Evolutionary conservation across 2,329 filamentous ascomycete species (phyloP), one percentile per base, ranked within the genome.

Genomic region (Didymella arachidicola): DNA sequence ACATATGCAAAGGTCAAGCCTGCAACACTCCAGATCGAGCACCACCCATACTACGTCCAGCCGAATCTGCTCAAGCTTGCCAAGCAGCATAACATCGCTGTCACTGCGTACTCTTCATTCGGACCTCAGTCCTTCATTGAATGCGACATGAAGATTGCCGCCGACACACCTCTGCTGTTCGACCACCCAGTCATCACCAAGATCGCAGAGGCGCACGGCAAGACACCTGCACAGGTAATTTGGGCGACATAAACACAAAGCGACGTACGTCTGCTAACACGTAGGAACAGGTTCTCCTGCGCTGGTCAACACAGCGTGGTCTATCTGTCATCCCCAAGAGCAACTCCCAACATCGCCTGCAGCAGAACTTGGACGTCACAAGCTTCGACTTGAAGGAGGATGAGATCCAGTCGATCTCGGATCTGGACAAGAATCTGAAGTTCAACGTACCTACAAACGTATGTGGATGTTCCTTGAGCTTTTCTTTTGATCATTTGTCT

Each of bases 181-280:
- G 65, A 73, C 46, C 74, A 77, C 62, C 64, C 72, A 82, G 89
- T 75, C 87, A 91, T 84, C 82, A 90, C 77, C 83, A 87, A 72
- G 88, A 89, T 59, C 64, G 89, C 90, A 27, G 80, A 85, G 65
- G 83, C 85, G 65, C 84, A 87, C 12, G 83, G 86, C 14, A 85
- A 90, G 52, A 87, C 88, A 8, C 83, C 91, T 7, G 89, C 91
- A 16, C 92, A 97, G 84, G 84, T 59, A 50, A 12, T 39, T 36
- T 34, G 7, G 14, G 14, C 25, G 7, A n/a, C 19, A 5, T 6
- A n/a, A 10, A 16, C 32, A n/a, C 10, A 2, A 8, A 2, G 36
- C 6, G 7, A 7, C 12, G 3, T 5, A 7, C 32, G 11, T 4
- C 8, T 6, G 22, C 50, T 54, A 14, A 59, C 32, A 14, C 7